phyloP scores from a whole-genome alignment of 2,329 filamentous ascomycete genomes.

The Botryosphaeria dothidea region DNA sequence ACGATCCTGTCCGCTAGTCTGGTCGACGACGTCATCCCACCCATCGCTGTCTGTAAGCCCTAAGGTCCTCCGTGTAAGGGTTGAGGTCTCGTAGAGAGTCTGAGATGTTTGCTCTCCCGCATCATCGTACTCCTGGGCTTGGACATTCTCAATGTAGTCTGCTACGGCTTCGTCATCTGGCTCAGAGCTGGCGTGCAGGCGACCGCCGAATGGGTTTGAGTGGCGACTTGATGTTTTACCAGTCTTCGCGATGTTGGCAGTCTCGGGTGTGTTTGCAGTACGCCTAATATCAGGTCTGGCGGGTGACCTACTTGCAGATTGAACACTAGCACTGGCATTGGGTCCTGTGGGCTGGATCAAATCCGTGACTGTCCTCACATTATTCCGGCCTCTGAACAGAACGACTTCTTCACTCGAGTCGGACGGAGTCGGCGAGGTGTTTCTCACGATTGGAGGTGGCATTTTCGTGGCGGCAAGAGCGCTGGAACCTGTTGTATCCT shows the following conservation, averaged over 20 bases:
- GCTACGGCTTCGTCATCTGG: slow-evolving; percentile 59
- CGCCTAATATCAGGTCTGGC: neutral
- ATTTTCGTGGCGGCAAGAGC: neutral
- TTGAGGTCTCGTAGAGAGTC: slow-evolving; percentile 23
- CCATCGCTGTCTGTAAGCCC: slow-evolving; percentile 35
- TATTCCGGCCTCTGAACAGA: slow-evolving; percentile 35
- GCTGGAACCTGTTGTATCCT: slow-evolving; percentile 14
- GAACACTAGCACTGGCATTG: neutral
- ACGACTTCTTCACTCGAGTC: slow-evolving; percentile 75
- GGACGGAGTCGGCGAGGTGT: slow-evolving; percentile 45
- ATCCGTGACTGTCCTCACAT: slow-evolving; percentile 12
- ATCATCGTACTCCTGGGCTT: slow-evolving; percentile 44
- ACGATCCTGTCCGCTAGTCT: neutral
- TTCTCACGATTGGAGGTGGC: slow-evolving; percentile 31
- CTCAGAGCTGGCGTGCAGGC: neutral
- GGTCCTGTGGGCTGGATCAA: neutral
- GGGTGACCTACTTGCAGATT: neutral
- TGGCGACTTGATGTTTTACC: neutral
- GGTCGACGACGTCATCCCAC: slow-evolving; percentile 22
- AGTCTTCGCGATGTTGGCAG: too few species aligned
- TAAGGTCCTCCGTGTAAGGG: slow-evolving; percentile 29
- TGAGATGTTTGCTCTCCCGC: slow-evolving; percentile 23
- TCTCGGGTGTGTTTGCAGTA: neutral
- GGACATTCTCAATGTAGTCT: slow-evolving; percentile 72
- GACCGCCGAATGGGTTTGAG: neutral